Percentiles rank a stretch among this genome's conserved stretches.
Evolutionary conservation across 495 filamentous ascomycete genomes (phyloP).

Genomic region (Talaromyces borbonicus): DNA sequence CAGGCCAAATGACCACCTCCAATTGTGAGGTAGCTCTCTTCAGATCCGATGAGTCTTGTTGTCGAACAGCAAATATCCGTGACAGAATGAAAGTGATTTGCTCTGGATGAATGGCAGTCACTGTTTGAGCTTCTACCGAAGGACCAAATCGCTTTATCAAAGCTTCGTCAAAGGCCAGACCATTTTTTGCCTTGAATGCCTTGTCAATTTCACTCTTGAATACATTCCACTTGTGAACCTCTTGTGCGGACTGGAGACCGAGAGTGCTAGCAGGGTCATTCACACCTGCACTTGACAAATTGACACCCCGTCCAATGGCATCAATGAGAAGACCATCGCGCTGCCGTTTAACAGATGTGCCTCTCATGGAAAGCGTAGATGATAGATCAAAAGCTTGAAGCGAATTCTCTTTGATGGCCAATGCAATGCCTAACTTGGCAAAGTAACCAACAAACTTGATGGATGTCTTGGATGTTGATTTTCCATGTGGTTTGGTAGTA

Average conservation of each 20-base stretch:
- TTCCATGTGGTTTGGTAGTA: constrained; percentile 12
- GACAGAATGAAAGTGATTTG: constrained; percentile 42
- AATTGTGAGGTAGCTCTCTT: not conserved
- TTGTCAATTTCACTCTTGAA: constrained; percentile 21
- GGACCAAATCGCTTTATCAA: constrained; percentile 26
- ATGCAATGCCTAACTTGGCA: constrained; percentile 49
- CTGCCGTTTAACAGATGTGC: constrained; percentile 47
- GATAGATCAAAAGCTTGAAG: constrained; percentile 56
- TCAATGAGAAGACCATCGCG: constrained; percentile 60
- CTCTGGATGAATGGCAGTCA: constrained; percentile 29
- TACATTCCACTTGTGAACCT: constrained; percentile 28
- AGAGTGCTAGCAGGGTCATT: constrained; percentile 27
- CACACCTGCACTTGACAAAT: constrained; percentile 25
- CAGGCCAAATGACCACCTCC: constrained; percentile 37
- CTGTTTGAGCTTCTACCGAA: constrained; percentile 14
- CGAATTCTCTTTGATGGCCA: constrained; percentile 46
- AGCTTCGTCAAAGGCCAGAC: constrained; percentile 27
- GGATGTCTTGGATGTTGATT: constrained; percentile 11
- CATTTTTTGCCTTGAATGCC: constrained; percentile 18
- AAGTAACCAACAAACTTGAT: constrained; percentile 48
- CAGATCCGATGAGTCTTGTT: not conserved
- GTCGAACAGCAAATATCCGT: constrained; percentile 36
- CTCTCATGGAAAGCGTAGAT: constrained; percentile 34
- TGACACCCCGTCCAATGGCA: constrained; percentile 52
- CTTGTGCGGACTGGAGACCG: constrained; percentile 23